phyloP scores from a whole-genome alignment of 805 yeast species.

The Wickerhamomyces ciferrii region DNA sequence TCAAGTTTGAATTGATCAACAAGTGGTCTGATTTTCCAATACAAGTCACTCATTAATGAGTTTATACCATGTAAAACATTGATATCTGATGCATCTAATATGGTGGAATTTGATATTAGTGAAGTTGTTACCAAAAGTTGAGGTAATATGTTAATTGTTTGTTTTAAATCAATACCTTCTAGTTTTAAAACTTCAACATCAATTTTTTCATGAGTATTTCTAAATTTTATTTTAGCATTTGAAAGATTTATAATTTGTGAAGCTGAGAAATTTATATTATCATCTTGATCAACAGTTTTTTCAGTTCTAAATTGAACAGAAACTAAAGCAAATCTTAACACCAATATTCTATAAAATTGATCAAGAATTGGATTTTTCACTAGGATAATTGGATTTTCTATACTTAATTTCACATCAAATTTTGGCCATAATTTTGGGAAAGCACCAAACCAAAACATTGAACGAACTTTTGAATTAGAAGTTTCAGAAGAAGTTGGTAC shows the following conservation, averaged over 20 bases:
- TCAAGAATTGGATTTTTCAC: constrained; percentile 26
- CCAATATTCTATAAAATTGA: constrained; percentile 24
- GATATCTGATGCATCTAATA: constrained; percentile 24
- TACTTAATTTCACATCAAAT: constrained; percentile 27
- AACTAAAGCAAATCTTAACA: constrained; percentile 21
- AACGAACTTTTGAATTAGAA: constrained; percentile 5
- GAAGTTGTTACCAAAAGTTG: not conserved
- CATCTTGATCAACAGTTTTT: constrained; percentile 18
- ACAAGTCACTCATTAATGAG: constrained; percentile 14
- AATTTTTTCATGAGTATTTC: constrained; percentile 9
- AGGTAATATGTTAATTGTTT: constrained; percentile 12
- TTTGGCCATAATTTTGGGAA: constrained; percentile 25
- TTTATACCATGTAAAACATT: constrained; percentile 25
- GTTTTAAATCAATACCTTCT: constrained; percentile 12
- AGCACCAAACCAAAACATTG: constrained; percentile 1
- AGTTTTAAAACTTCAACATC: constrained; percentile 4
- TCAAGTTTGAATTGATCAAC: constrained; percentile 7
- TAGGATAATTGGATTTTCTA: constrained; percentile 34
- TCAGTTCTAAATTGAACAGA: constrained; percentile 11
- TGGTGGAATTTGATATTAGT: constrained; percentile 7
- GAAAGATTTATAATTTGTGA: constrained; percentile 10
- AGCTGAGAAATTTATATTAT: constrained; percentile 14
- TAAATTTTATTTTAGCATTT: constrained; percentile 10
- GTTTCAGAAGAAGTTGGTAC: not conserved
- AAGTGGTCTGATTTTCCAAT: constrained; percentile 5